Conservation (phyloP, 2,329 filamentous ascomycete species). For the Chalaropsis ovoidea region DNA sequence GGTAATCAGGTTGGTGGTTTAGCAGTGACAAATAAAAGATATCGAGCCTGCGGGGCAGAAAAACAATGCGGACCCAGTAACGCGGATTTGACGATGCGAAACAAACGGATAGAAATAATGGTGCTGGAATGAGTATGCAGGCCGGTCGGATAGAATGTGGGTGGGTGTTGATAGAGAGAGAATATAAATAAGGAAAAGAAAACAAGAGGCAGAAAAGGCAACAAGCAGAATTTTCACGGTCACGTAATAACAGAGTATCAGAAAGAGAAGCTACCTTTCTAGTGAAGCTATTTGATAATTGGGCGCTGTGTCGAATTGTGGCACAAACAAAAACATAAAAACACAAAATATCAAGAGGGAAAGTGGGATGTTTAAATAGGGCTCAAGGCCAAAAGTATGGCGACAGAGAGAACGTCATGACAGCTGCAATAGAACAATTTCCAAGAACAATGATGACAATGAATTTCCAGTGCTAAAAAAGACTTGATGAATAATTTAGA, state of each 20-base stretch:
- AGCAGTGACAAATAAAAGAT: background rate
- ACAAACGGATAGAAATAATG: background rate
- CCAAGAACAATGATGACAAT: background rate
- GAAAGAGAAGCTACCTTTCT: background rate
- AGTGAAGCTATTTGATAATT: background rate
- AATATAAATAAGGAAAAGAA: background rate
- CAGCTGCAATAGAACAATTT: background rate
- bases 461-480: background rate
- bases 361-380: constrained; percentile 19
- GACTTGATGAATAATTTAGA: background rate
- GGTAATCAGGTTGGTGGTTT: background rate
- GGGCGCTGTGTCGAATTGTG: background rate
- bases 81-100: background rate
- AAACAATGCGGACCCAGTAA: constrained; percentile 1
- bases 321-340: too few species aligned
- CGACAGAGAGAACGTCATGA: background rate
- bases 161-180: background rate
- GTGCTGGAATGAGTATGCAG: background rate
- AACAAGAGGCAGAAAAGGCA: background rate
- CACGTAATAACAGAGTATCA: background rate
- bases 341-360: constrained; percentile 10
- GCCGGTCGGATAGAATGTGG: background rate
- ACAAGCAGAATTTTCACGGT: background rate
- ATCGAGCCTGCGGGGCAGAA: constrained; percentile 5
- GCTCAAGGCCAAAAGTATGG: constrained; percentile 13